Percentiles rank a stretch among this genome's conserved stretches.
Evolutionary conservation across 176 grass and related monocot genomes (phyloP).

Genomic region (Dendrocalamus sinicus): DNA sequence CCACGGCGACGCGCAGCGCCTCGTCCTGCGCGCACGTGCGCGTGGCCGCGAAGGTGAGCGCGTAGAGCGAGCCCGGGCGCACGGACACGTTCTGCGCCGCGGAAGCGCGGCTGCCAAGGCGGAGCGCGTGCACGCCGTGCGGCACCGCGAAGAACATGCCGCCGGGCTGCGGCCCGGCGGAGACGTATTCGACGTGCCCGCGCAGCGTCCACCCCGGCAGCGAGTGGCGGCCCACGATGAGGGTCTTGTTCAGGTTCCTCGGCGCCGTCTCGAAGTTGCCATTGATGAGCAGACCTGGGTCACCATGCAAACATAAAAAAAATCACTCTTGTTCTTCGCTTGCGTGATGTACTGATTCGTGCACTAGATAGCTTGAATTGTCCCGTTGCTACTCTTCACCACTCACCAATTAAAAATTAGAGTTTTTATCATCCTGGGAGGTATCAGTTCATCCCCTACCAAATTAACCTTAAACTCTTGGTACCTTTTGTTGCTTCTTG

Average conservation of each 20-base stretch:
- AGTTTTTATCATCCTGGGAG: no score
- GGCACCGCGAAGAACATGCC: slow-evolving; percentile 93
- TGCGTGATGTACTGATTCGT: not conserved
- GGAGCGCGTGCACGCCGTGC: slow-evolving; percentile 84
- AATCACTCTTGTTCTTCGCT: not conserved
- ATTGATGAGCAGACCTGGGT: slow-evolving; percentile 72
- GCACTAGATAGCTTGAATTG: not conserved
- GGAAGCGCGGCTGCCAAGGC: slow-evolving; percentile 72
- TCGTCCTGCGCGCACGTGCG: slow-evolving; percentile 97
- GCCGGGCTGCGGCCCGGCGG: slow-evolving; percentile 78
- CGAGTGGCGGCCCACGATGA: slow-evolving; percentile 85
- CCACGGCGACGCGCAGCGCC: slow-evolving; percentile 61
- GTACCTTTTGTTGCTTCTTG: no score
- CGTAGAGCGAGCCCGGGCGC: slow-evolving; percentile 75
- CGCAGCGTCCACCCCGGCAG: slow-evolving; percentile 83
- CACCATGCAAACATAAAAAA: not conserved
- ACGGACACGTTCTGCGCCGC: slow-evolving; percentile 88
- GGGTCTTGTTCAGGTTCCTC: slow-evolving; percentile 73
- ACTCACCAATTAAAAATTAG: not conserved
- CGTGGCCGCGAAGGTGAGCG: slow-evolving; percentile 90
- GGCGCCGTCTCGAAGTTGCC: slow-evolving; percentile 96
- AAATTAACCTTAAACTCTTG: no score
- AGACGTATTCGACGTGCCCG: slow-evolving; percentile 83
- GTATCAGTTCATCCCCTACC: no score
- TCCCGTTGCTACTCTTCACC: no score